Evolutionary conservation across 1,284 basidiomycete species (phyloP).

Genomic region (Moniliophthora roreri): DNA sequence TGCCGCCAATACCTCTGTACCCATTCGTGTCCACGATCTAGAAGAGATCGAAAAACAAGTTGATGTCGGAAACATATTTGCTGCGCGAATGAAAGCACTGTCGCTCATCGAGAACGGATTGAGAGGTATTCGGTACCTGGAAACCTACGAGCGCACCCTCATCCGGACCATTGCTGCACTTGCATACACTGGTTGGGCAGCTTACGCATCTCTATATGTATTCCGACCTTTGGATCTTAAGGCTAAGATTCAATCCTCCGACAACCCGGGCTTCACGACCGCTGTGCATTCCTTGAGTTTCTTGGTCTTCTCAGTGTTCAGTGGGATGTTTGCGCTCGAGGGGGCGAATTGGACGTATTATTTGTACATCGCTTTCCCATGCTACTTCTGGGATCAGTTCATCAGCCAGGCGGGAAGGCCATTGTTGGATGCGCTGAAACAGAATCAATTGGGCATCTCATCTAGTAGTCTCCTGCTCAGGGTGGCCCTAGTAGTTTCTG

Average conservation of each 20-base stretch:
- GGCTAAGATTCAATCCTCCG: background rate
- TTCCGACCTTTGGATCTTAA: constrained; percentile 36
- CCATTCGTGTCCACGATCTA: constrained; percentile 29
- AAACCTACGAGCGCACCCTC: constrained; percentile 82
- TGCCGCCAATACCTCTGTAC: constrained; percentile 19
- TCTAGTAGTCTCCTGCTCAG: constrained; percentile 22
- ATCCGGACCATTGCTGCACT: constrained; percentile 69
- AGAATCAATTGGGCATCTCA: constrained; percentile 9
- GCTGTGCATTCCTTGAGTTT: constrained; percentile 9
- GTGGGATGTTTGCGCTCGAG: constrained; percentile 60
- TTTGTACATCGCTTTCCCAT: constrained; percentile 74
- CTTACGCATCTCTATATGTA: constrained; percentile 58
- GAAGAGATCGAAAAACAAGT: constrained; percentile 47
- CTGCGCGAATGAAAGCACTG: constrained; percentile 50
- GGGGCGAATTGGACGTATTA: constrained; percentile 75
- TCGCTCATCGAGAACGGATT: constrained; percentile 60
- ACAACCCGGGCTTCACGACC: background rate
- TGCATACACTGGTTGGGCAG: constrained; percentile 82
- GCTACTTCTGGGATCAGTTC: constrained; percentile 73
- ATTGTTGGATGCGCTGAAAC: constrained; percentile 16
- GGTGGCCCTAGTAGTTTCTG: constrained; percentile 34
- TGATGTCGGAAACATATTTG: constrained; percentile 39
- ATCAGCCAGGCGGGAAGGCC: constrained; percentile 28
- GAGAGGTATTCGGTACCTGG: constrained; percentile 76
- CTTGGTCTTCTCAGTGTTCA: constrained; percentile 38